Conservation (phyloP, 768 basidiomycete species). For the Russula abietina region DNA sequence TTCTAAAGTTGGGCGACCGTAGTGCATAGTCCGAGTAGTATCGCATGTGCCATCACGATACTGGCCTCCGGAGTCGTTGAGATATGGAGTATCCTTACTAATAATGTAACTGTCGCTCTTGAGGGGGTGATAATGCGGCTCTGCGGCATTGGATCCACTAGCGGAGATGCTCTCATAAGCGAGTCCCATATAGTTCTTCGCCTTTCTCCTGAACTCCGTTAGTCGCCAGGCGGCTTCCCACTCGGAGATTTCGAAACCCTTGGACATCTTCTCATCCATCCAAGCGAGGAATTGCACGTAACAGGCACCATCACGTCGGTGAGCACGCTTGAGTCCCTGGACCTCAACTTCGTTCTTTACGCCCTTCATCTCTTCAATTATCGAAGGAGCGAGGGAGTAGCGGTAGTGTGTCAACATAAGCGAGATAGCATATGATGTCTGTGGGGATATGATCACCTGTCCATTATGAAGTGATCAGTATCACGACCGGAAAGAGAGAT, state of each 20-base stretch:
- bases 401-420: constrained; percentile 80
- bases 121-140: constrained; percentile 88
- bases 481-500: not conserved
- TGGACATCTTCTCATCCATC: constrained; percentile 73
- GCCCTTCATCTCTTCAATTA: constrained; percentile 71
- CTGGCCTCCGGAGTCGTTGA: constrained; percentile 92
- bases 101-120: constrained; percentile 65
- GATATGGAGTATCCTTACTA: constrained; percentile 72
- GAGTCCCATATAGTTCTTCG: constrained; percentile 73
- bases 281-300: constrained; percentile 84
- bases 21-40: constrained; percentile 76
- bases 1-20: constrained; percentile 80
- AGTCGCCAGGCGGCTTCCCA: constrained; percentile 86
- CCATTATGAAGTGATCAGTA: not conserved
- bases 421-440: constrained; percentile 78
- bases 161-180: constrained; percentile 90
- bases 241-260: constrained; percentile 82
- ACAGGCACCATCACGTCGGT: constrained; percentile 84
- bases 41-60: constrained; percentile 88
- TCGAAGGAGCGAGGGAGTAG: constrained; percentile 65
- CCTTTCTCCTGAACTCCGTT: constrained; percentile 64
- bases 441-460: constrained; percentile 61
- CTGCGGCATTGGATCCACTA: constrained; percentile 83
- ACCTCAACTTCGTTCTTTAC: constrained; percentile 87
- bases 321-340: constrained; percentile 75